These are phyloP conservation scores for Solanum sparsipilum DNA, from an alignment of 257 asterid genomes.

Conservation along the genomic window DNA sequence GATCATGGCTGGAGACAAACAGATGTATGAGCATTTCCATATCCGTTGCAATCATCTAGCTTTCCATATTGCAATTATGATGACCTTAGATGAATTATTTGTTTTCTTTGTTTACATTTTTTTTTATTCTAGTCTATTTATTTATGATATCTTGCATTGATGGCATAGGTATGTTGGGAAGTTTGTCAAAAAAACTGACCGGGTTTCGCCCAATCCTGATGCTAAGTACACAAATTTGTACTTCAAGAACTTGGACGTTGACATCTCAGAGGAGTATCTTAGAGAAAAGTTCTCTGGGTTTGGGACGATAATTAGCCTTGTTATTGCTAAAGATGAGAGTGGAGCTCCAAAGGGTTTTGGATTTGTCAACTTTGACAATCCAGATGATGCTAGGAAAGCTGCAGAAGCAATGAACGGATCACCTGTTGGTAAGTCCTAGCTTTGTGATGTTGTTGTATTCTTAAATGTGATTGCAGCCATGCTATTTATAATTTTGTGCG, in stretches of 20 bases:
- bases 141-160: not conserved
- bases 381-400: slow-evolving; percentile 41
- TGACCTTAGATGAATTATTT: not conserved
- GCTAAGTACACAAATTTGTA: slow-evolving; percentile 15
- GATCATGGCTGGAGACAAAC: slow-evolving; percentile 32
- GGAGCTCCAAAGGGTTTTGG: slow-evolving; percentile 46
- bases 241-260: slow-evolving; percentile 36
- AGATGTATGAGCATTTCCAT: slow-evolving; percentile 28
- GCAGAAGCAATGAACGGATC: slow-evolving; percentile 36
- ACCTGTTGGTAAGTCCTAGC: slow-evolving; percentile 40
- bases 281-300: slow-evolving; percentile 31
- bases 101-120: not conserved
- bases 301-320: slow-evolving; percentile 35
- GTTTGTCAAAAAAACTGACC: slow-evolving; percentile 6
- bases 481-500: not conserved
- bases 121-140: not conserved
- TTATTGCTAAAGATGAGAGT: slow-evolving; percentile 29
- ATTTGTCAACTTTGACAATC: slow-evolving; percentile 41
- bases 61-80: not conserved
- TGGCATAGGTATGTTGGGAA: slow-evolving; percentile 21
- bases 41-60: not conserved
- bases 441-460: not conserved
- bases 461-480: not conserved
- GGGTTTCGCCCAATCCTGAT: not conserved
- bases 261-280: slow-evolving; percentile 30